Conservation (phyloP, 305 asterid genomes). For the Petunia hybrid region DNA sequence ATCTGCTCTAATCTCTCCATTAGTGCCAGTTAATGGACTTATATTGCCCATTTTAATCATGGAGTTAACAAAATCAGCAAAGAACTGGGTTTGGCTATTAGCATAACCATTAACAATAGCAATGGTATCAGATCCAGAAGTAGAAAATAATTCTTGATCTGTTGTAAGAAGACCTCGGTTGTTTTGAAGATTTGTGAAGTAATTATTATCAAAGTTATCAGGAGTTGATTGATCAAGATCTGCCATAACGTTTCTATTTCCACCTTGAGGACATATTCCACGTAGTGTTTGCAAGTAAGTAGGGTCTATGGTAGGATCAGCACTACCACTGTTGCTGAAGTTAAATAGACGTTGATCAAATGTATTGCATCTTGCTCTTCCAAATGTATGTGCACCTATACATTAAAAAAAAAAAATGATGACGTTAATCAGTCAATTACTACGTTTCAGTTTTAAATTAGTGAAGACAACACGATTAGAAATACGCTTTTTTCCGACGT, state of each 20-base stretch:
- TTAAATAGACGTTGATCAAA: slow-evolving; percentile 66
- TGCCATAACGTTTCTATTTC: slow-evolving; percentile 60
- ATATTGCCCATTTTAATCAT: slow-evolving; percentile 81
- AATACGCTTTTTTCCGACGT: too few species aligned
- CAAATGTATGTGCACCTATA: slow-evolving; percentile 79
- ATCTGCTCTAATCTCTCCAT: slow-evolving; percentile 71
- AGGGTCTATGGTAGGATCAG: slow-evolving; percentile 64
- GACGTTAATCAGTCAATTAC: too few species aligned
- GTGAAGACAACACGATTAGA: too few species aligned
- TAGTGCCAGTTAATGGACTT: slow-evolving; percentile 57
- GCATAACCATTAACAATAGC: slow-evolving; percentile 64
- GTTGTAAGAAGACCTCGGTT: slow-evolving; percentile 72
- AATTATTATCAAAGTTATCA: slow-evolving; percentile 70
- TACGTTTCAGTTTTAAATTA: too few species aligned
- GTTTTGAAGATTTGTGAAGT: slow-evolving; percentile 62
- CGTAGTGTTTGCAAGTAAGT: slow-evolving; percentile 55
- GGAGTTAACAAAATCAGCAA: slow-evolving; percentile 57
- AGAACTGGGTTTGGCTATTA: slow-evolving; percentile 51
- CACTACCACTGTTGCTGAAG: slow-evolving; percentile 68
- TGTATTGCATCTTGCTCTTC: slow-evolving; percentile 60
- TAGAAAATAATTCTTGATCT: slow-evolving; percentile 64
- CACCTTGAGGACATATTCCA: slow-evolving; percentile 52
- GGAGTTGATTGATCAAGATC: slow-evolving; percentile 63
- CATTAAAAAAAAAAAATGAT: background rate
- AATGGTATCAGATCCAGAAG: slow-evolving; percentile 48